phyloP scores from a whole-genome alignment of 306 rosid genomes.

The Crotalaria pallida region DNA sequence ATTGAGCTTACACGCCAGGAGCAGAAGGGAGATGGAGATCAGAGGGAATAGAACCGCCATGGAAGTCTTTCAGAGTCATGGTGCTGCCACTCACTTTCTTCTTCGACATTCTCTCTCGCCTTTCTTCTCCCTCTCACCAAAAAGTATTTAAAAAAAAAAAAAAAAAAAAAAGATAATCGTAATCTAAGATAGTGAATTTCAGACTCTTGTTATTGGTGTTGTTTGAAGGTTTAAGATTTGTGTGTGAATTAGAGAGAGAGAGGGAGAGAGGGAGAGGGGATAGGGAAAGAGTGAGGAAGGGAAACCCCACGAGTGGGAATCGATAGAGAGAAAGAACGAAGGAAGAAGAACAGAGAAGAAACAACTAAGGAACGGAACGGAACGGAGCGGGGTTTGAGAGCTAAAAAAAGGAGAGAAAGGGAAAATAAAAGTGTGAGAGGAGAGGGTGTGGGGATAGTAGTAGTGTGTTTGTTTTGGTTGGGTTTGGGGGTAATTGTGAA shows the following conservation, averaged over 20 bases:
- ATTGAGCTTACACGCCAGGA: constrained; percentile 74
- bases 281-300: background rate
- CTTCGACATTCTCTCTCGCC: constrained; percentile 72
- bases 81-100: constrained; percentile 86
- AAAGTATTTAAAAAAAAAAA: background rate
- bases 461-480: background rate
- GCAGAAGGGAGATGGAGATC: constrained; percentile 99
- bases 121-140: constrained; percentile 22
- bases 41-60: constrained; percentile 93
- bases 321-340: background rate
- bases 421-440: no score
- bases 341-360: background rate
- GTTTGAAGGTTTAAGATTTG: background rate
- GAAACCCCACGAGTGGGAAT: constrained; percentile 1
- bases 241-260: background rate
- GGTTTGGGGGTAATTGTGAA: background rate
- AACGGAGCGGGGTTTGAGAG: background rate
- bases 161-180: background rate
- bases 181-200: background rate
- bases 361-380: background rate
- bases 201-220: background rate
- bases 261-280: background rate
- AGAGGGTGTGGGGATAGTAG: background rate
- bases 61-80: constrained; percentile 97
- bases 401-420: background rate